A percentile compares a stretch with the other conserved stretches of the same genome.
phyloP scores from a whole-genome alignment of 176 grass and related monocot genomes.

The Olyra latifolia region DNA sequence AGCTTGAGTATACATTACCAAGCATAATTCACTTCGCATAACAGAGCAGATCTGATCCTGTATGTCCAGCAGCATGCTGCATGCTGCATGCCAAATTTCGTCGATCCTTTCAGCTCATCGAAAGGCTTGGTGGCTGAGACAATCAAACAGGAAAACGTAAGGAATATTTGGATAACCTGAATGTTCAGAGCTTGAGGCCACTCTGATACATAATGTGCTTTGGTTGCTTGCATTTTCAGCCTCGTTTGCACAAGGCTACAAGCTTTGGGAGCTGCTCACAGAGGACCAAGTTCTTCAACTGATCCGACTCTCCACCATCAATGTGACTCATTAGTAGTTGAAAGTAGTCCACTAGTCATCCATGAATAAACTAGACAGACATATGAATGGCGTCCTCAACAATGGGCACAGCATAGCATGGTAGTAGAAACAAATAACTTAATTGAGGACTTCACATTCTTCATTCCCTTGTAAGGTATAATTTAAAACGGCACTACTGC shows the following conservation, averaged over 20 bases:
- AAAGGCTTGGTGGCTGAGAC: background rate
- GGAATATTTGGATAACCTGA: background rate
- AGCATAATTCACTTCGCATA: background rate
- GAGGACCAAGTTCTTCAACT: background rate
- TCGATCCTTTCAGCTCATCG: background rate
- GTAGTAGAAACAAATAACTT: too few species aligned
- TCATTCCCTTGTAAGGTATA: too few species aligned
- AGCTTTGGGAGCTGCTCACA: background rate
- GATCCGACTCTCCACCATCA: background rate
- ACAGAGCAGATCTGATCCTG: background rate
- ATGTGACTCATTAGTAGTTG: background rate
- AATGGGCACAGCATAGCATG: too few species aligned
- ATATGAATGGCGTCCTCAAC: too few species aligned
- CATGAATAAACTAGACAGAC: background rate
- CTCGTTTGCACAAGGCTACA: background rate
- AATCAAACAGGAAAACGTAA: background rate
- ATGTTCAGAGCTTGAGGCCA: background rate
- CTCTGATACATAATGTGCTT: background rate
- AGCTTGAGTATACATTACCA: background rate
- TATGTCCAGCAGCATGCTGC: background rate
- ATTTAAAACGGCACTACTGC: background rate
- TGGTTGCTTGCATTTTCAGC: background rate
- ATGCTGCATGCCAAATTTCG: background rate
- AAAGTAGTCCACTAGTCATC: conserved; percentile 3
- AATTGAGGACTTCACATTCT: too few species aligned